phyloP scores from a whole-genome alignment of 129 eudicot species.

The Tagetes patula region DNA sequence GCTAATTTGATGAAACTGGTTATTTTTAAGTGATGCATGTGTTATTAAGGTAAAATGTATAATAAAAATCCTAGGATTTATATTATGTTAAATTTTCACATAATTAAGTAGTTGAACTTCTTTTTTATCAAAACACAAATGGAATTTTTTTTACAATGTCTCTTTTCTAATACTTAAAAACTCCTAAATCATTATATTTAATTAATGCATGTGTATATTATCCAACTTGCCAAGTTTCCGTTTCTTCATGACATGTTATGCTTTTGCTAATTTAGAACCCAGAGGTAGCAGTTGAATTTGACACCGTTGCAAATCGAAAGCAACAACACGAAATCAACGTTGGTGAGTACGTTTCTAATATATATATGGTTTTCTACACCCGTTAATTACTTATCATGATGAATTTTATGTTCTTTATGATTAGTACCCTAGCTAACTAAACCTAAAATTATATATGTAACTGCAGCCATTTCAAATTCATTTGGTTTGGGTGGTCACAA shows the following conservation, averaged over 20 bases:
- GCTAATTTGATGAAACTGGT: background rate
- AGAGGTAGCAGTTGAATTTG: constrained; percentile 36
- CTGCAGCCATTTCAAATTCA: constrained; percentile 80
- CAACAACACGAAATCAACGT: constrained; percentile 38
- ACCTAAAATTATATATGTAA: constrained; percentile 12
- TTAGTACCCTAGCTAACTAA: background rate
- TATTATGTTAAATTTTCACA: background rate
- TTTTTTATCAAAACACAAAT: background rate
- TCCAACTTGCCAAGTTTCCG: background rate
- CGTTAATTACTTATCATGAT: background rate
- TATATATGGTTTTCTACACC: background rate
- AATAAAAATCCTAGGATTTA: background rate
- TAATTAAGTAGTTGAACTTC: background rate
- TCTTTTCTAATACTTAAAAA: too few relatives aligned
- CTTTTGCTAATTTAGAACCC: constrained; percentile 25
- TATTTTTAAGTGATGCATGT: background rate
- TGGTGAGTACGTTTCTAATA: too few relatives aligned
- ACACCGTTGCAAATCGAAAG: constrained; percentile 37
- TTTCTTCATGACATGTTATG: constrained; percentile 5
- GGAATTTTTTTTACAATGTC: background rate
- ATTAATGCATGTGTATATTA: background rate
- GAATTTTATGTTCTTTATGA: background rate
- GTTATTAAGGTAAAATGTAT: background rate
- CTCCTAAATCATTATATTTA: too few relatives aligned
- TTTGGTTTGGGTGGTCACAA: constrained; percentile 93